Percentiles rank a stretch among this genome's conserved stretches.
These are phyloP conservation scores for Cladosporium austrohemisphaericum DNA, from an alignment of 2,329 filamentous ascomycete genomes.

Conservation along the genomic window DNA sequence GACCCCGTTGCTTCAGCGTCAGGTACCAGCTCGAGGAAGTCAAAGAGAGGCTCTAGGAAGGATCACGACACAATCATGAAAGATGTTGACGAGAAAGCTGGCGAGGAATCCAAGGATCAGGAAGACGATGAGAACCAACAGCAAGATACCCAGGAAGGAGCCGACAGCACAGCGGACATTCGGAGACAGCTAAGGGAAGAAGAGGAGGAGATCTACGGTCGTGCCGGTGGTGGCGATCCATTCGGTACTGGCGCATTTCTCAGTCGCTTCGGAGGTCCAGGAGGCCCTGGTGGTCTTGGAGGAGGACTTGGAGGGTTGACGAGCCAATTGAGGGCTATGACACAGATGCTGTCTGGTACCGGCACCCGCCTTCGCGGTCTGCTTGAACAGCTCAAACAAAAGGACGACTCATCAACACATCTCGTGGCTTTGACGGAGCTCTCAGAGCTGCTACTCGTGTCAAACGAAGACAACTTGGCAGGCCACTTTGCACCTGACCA, in stretches of 20 bases:
- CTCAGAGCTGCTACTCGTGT: constrained; percentile 87
- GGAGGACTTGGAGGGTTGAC: constrained; percentile 62
- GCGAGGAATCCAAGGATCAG: constrained; percentile 32
- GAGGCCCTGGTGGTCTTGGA: background rate
- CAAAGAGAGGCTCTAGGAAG: constrained; percentile 31
- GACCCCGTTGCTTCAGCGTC: constrained; percentile 34
- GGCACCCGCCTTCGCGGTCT: constrained; percentile 69
- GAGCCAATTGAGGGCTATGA: constrained; percentile 78
- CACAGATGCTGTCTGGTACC: constrained; percentile 85
- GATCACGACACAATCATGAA: constrained; percentile 35
- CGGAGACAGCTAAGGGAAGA: constrained; percentile 57
- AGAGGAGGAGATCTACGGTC: constrained; percentile 47
- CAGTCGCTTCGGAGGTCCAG: constrained; percentile 53
- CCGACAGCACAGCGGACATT: constrained; percentile 55
- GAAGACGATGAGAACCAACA: constrained; percentile 48
- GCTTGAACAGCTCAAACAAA: constrained; percentile 63
- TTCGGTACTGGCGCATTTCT: constrained; percentile 60
- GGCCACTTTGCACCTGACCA: constrained; percentile 92
- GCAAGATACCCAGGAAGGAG: constrained; percentile 37
- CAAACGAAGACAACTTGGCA: constrained; percentile 92
- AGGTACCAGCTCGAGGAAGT: constrained; percentile 28
- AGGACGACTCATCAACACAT: constrained; percentile 82
- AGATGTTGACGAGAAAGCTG: constrained; percentile 29
- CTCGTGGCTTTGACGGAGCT: constrained; percentile 89
- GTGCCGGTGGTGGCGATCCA: constrained; percentile 50